A percentile compares a stretch with the other conserved stretches of the same genome.
Evolutionary conservation across 1,139 yeast genomes (phyloP).

Genomic region (Ashbya aceris): DNA sequence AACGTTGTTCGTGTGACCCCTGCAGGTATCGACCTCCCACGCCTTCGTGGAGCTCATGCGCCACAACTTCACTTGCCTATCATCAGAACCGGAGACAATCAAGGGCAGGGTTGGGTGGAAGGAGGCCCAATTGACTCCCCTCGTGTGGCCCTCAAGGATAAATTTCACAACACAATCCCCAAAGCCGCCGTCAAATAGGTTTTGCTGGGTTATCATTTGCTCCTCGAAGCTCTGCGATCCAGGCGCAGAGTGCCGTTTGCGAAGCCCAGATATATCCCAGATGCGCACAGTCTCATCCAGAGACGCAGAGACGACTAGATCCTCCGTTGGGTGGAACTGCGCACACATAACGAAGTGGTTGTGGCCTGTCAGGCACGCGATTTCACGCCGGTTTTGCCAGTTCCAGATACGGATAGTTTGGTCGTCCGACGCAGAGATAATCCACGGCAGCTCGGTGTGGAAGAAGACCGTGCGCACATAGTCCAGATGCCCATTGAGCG

Average conservation of each 20-base stretch:
- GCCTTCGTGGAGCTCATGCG: slow-evolving; percentile 97
- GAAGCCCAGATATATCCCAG: slow-evolving; percentile 94
- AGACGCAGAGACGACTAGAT: slow-evolving; percentile 88
- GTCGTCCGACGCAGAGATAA: slow-evolving; percentile 91
- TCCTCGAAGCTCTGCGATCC: slow-evolving; percentile 47
- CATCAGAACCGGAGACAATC: slow-evolving; percentile 95
- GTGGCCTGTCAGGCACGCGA: slow-evolving; percentile 96
- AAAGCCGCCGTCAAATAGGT: slow-evolving; percentile 83
- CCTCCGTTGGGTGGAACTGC: slow-evolving; percentile 93
- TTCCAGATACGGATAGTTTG: slow-evolving; percentile 99
- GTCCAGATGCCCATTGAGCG: slow-evolving; percentile 88
- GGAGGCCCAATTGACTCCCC: slow-evolving; percentile 97
- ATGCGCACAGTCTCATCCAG: slow-evolving; percentile 98
- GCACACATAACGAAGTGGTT: slow-evolving; percentile 98
- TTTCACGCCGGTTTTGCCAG: slow-evolving; percentile 97
- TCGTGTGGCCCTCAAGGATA: slow-evolving; percentile 94
- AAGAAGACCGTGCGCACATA: slow-evolving; percentile 90
- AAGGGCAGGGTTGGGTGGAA: slow-evolving; percentile 96
- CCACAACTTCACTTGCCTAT: slow-evolving; percentile 91
- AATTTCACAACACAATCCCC: slow-evolving; percentile 95
- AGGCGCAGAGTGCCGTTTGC: slow-evolving; percentile 93
- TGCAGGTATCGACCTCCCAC: slow-evolving; percentile 97
- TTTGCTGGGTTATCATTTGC: slow-evolving; percentile 56
- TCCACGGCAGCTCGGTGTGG: slow-evolving; percentile 97
- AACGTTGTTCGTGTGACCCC: slow-evolving; percentile 94